These are phyloP conservation scores for Massariosphaeria phaeospora DNA, from an alignment of 495 filamentous ascomycete species.

Conservation along the genomic window DNA sequence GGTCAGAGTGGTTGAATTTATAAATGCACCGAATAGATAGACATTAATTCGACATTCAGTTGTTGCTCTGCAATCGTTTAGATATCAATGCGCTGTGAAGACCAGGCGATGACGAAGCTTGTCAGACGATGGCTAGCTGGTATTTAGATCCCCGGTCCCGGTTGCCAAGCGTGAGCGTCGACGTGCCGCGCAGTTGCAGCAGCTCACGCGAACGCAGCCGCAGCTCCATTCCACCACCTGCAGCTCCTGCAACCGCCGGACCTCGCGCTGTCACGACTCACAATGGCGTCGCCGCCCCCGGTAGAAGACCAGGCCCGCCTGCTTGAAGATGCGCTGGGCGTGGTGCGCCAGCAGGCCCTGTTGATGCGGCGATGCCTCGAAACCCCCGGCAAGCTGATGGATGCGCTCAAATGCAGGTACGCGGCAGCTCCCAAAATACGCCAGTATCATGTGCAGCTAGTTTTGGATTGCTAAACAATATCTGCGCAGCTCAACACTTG, in stretches of 20 bases:
- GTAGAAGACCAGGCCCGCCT: constrained; percentile 89
- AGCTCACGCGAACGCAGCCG: not conserved
- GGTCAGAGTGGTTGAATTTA: too few relatives aligned
- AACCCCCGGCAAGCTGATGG: constrained; percentile 97
- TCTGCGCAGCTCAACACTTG: constrained; percentile 75
- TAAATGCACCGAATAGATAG: too few relatives aligned
- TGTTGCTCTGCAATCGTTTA: not conserved
- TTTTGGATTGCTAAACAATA: too few relatives aligned
- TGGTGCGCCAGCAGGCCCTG: constrained; percentile 91
- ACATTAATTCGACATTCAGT: too few relatives aligned
- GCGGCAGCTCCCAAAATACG: constrained; percentile 30
- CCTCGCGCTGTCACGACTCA: constrained; percentile 1
- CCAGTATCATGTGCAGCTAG: too few relatives aligned
- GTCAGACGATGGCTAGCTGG: too few relatives aligned
- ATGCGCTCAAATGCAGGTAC: constrained; percentile 98
- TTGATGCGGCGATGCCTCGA: constrained; percentile 98
- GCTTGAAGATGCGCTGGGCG: constrained; percentile 91
- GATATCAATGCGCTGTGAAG: not conserved
- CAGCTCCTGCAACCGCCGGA: constrained; percentile 16
- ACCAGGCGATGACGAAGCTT: not conserved
- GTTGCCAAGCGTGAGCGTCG: too few relatives aligned
- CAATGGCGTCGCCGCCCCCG: constrained; percentile 37
- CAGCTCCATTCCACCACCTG: constrained; percentile 6
- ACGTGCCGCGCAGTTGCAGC: too few relatives aligned
- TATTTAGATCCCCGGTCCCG: too few relatives aligned